Base-by-base conservation (phyloP, 2,329 filamentous ascomycete genomes). In the Huntiella savannae region DNA sequence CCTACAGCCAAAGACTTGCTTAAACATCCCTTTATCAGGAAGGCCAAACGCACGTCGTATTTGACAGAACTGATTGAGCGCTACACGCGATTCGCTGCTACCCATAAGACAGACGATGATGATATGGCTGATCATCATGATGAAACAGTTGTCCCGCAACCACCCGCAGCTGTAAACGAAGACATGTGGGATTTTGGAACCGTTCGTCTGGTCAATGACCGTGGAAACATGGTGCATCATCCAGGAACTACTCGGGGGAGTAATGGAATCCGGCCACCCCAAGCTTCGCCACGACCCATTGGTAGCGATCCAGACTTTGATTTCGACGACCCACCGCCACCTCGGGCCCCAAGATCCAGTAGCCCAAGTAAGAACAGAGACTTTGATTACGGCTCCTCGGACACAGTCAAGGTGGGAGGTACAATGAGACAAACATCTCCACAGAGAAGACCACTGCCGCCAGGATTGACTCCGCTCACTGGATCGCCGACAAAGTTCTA, bases 161-260 rank as follows among this genome's bases (percentile, higher is more conserved):
- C 15, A 11, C n/a, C 11, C 2, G 51, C 66, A 1, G 71, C 78
- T 48, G 71, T 81, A 33, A 71, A 79, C 51, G 84, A 95, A 59
- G 91, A 96, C 59, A 75, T 96, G 58, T 98, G 91, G 91, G 91
- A 98, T 60, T 98, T 98, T 65, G 91, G 91, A 38, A 98, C 91
- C 0, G 84, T 98, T 45, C 74, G 87, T 48, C 78, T 92, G 4
- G 77, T 79, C n/a, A 74, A 72, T 32, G 75, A 79, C 46, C 71
- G 75, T 22, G 76, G 77, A 50, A 70, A 69, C 28, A 57, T 73
- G 1, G 57, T 71, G 5, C 63, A 63, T 40, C 64, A 75, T 40
- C 69, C 70, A 0, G 79, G 79, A 3, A 65, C 75, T 12, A 70
- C 80, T 53, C 68, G 77, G 0, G 76, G 94, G 77, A 86, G 83